Percentiles rank a stretch among this genome's conserved stretches.
Conservation (phyloP, 176 grass and related monocot genomes). For the Neostapfia colusana region DNA sequence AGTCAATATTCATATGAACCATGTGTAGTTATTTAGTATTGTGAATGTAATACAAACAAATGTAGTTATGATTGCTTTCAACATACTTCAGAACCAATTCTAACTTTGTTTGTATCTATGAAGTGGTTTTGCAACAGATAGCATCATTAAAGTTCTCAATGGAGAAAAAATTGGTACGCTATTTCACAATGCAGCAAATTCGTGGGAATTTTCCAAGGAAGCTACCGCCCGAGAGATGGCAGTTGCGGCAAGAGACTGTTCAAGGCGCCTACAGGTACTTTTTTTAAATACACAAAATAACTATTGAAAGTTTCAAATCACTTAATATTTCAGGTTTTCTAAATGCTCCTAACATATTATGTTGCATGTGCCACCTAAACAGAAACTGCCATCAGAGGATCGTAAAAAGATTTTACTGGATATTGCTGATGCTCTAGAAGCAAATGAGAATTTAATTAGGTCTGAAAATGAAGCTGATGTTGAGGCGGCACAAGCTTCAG, state of each 20-base stretch:
- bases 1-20: constrained; percentile 1
- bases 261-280: constrained; percentile 67
- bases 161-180: constrained; percentile 91
- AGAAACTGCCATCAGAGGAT: constrained; percentile 84
- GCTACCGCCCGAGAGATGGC: constrained; percentile 72
- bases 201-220: constrained; percentile 55
- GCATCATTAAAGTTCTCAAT: constrained; percentile 74
- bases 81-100: background rate
- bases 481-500: constrained; percentile 52
- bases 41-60: background rate
- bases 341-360: constrained; percentile 14
- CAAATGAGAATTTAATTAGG: constrained; percentile 69
- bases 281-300: background rate
- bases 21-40: background rate
- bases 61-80: constrained; percentile 11
- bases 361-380: constrained; percentile 18
- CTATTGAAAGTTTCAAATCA: background rate
- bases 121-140: constrained; percentile 90
- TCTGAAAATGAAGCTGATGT: constrained; percentile 88
- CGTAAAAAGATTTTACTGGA: constrained; percentile 93
- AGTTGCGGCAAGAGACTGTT: constrained; percentile 86
- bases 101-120: constrained; percentile 41
- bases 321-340: background rate
- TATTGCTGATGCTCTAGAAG: constrained; percentile 88
- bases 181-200: constrained; percentile 75